Conservation (phyloP, 2,329 filamentous ascomycete genomes). For the Emericellopsis atlantica region DNA sequence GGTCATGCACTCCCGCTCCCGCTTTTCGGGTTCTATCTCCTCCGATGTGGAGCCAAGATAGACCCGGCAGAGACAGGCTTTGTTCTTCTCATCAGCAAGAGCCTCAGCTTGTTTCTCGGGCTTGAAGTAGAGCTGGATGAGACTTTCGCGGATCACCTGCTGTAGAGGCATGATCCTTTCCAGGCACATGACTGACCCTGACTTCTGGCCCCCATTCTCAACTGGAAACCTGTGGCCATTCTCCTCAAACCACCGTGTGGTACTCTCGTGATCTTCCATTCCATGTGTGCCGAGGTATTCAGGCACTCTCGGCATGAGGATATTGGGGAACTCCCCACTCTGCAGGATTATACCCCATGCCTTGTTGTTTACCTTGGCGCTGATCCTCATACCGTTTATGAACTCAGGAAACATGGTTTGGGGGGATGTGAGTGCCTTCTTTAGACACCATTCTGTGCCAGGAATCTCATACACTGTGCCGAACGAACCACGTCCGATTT, state of each 20-base stretch:
- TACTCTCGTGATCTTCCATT: neutral
- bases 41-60: constrained; percentile 1
- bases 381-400: neutral
- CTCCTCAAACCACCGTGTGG: neutral
- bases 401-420: neutral
- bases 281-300: neutral
- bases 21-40: neutral
- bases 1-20: neutral
- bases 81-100: constrained; percentile 1
- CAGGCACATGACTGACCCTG: neutral
- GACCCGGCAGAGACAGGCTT: constrained; percentile 1
- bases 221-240: neutral
- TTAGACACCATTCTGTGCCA: constrained; percentile 3
- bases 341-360: neutral
- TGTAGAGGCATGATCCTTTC: constrained; percentile 3
- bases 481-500: constrained; percentile 1
- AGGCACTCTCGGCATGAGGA: neutral
- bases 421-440: neutral
- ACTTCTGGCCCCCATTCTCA: constrained; percentile 2
- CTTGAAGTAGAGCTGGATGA: constrained; percentile 3
- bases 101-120: neutral
- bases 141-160: constrained; percentile 1
- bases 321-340: neutral
- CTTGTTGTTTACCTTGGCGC: constrained; percentile 1
- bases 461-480: constrained; percentile 1